Conservation (phyloP, 192 early-diverging fungal genomes). For the Coemansia pectinata region DNA sequence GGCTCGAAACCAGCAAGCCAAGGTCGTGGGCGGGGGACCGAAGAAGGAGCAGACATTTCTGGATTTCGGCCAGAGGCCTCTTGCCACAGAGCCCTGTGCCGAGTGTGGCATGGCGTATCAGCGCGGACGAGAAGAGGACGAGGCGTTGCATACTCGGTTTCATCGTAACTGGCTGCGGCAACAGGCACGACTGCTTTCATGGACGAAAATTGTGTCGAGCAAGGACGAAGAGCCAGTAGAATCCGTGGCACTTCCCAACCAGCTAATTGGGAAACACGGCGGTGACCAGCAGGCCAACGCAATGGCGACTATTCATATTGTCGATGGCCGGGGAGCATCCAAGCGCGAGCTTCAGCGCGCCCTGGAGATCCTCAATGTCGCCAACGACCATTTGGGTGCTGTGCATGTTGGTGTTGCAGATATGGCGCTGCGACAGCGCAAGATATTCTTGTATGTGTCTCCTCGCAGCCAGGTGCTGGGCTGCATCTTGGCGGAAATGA, state of each 20-base stretch:
- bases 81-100: slow-evolving; percentile 25
- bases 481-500: slow-evolving; percentile 55
- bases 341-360: slow-evolving; percentile 35
- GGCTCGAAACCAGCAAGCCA: not conserved
- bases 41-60: slow-evolving; percentile 51
- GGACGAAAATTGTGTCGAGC: slow-evolving; percentile 3
- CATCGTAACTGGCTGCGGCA: slow-evolving; percentile 38
- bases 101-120: slow-evolving; percentile 55
- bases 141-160: slow-evolving; percentile 34
- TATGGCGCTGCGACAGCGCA: slow-evolving; percentile 20
- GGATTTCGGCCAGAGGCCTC: slow-evolving; percentile 51
- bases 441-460: slow-evolving; percentile 50
- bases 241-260: slow-evolving; percentile 8
- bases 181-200: slow-evolving; percentile 15
- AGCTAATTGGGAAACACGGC: not conserved
- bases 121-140: slow-evolving; percentile 49
- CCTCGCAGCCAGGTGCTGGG: slow-evolving; percentile 32
- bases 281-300: not conserved
- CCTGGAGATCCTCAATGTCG: slow-evolving; percentile 37
- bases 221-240: not conserved
- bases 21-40: not conserved
- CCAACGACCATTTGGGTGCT: slow-evolving; percentile 53
- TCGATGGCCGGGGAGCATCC: slow-evolving; percentile 18
- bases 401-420: slow-evolving; percentile 18
- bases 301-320: slow-evolving; percentile 11